A percentile compares a stretch with the other conserved stretches of the same genome.
phyloP scores from a whole-genome alignment of 805 yeast genomes.

The Henningerozyma blattae region DNA sequence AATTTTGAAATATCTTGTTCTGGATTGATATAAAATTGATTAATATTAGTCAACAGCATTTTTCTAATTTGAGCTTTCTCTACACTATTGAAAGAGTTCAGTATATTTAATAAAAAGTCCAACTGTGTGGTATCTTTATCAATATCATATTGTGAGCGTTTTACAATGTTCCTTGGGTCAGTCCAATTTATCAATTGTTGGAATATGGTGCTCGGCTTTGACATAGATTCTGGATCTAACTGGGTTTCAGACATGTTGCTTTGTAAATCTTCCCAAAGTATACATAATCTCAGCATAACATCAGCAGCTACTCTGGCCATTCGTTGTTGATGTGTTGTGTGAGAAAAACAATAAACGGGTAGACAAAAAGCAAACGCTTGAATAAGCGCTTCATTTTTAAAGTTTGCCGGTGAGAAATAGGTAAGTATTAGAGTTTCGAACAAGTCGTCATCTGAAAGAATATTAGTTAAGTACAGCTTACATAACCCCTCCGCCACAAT shows the following conservation, averaged over 20 bases:
- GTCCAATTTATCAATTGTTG: slow-evolving; percentile 79
- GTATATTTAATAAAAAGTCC: slow-evolving; percentile 40
- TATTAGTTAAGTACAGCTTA: slow-evolving; percentile 68
- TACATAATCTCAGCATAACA: slow-evolving; percentile 46
- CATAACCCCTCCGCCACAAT: slow-evolving; percentile 79
- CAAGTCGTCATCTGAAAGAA: slow-evolving; percentile 57
- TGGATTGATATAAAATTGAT: slow-evolving; percentile 34
- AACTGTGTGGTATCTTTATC: slow-evolving; percentile 40
- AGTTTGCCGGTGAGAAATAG: slow-evolving; percentile 61
- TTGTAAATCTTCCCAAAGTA: slow-evolving; percentile 28
- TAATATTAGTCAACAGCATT: slow-evolving; percentile 38
- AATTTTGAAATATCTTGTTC: slow-evolving; percentile 18
- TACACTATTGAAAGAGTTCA: slow-evolving; percentile 35
- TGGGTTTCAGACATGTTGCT: slow-evolving; percentile 24
- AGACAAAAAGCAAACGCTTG: slow-evolving; percentile 80
- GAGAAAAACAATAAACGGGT: slow-evolving; percentile 79
- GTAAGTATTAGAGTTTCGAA: slow-evolving; percentile 59
- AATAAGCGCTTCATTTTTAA: slow-evolving; percentile 49
- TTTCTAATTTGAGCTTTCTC: slow-evolving; percentile 43
- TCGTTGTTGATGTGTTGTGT: slow-evolving; percentile 54
- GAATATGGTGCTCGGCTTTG: slow-evolving; percentile 39
- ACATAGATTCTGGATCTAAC: slow-evolving; percentile 13
- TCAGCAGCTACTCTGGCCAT: slow-evolving; percentile 55
- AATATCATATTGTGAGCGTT: slow-evolving; percentile 31
- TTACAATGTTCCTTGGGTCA: slow-evolving; percentile 58